A percentile compares a stretch with the other conserved stretches of the same genome.
These are phyloP conservation scores for Metschnikowia borealis DNA, from an alignment of 805 yeast species.

Conservation along the genomic window DNA sequence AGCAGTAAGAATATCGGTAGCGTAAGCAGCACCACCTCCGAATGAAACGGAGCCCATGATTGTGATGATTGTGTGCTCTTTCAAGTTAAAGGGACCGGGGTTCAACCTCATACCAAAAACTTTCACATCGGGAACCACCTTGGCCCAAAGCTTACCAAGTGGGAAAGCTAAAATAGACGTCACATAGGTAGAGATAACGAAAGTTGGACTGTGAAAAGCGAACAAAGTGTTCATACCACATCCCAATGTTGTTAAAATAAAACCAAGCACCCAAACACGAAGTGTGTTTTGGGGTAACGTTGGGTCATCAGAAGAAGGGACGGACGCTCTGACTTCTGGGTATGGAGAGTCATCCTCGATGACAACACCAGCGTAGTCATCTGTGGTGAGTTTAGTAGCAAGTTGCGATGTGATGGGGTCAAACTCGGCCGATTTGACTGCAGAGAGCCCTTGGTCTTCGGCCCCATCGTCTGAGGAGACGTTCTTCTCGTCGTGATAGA, in stretches of 20 bases:
- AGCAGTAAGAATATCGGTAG: constrained; percentile 54
- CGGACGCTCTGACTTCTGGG: constrained; percentile 64
- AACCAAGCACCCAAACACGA: constrained; percentile 51
- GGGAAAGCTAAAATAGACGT: constrained; percentile 61
- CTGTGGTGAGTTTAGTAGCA: constrained; percentile 14
- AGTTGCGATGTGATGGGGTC: constrained; percentile 16
- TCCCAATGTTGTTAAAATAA: constrained; percentile 51
- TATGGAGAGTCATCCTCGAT: constrained; percentile 42
- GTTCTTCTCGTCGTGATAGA: constrained; percentile 13
- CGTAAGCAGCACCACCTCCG: constrained; percentile 47
- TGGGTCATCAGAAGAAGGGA: constrained; percentile 51
- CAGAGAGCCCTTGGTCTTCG: constrained; percentile 10
- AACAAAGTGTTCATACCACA: constrained; percentile 59
- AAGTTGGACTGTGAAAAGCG: constrained; percentile 52
- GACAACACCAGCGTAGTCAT: constrained; percentile 17
- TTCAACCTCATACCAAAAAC: constrained; percentile 39
- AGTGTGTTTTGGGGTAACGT: constrained; percentile 47
- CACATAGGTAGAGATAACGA: constrained; percentile 48
- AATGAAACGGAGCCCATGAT: constrained; percentile 48
- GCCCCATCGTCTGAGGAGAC: constrained; percentile 7
- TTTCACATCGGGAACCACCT: constrained; percentile 33
- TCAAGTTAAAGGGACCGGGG: constrained; percentile 59
- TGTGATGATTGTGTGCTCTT: constrained; percentile 57
- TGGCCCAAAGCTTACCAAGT: constrained; percentile 49
- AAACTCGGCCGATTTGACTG: constrained; percentile 15